These are phyloP conservation scores for Chlorella ohadii DNA, from an alignment of 139 green algal genomes.

Conservation along the genomic window DNA sequence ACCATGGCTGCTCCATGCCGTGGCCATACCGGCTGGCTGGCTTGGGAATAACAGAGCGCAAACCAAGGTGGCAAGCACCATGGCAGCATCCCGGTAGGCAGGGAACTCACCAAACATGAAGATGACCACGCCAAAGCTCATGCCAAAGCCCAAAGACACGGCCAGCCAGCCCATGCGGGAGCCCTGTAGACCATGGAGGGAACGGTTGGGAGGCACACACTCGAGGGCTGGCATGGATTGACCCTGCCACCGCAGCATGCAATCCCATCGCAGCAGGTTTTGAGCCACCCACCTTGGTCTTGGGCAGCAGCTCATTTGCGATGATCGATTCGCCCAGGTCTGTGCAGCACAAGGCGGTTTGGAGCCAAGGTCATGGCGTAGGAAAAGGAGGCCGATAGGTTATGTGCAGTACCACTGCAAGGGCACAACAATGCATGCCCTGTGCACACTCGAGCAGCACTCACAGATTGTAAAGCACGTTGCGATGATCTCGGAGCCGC, in stretches of 20 bases:
- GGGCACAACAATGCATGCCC: neutral
- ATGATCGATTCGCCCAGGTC: conserved; percentile 47
- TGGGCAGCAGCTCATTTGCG: conserved; percentile 43
- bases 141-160: conserved; percentile 45
- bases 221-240: no score
- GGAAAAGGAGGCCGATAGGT: neutral
- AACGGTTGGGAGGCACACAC: neutral
- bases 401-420: neutral
- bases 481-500: conserved; percentile 20
- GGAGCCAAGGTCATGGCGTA: no score
- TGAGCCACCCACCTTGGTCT: conserved; percentile 45
- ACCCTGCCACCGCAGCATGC: no score
- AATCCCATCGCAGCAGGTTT: no score
- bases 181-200: neutral
- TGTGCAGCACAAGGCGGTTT: neutral
- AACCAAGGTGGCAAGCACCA: no score
- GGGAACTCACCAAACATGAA: neutral
- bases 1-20: no score
- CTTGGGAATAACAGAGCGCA: no score
- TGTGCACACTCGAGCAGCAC: neutral
- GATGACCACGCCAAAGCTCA: conserved; percentile 43
- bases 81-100: no score
- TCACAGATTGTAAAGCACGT: conserved; percentile 10
- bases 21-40: no score
- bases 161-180: conserved; percentile 37